Conservation (phyloP, 208 protist genomes). For the Leishmania gerbilli region DNA sequence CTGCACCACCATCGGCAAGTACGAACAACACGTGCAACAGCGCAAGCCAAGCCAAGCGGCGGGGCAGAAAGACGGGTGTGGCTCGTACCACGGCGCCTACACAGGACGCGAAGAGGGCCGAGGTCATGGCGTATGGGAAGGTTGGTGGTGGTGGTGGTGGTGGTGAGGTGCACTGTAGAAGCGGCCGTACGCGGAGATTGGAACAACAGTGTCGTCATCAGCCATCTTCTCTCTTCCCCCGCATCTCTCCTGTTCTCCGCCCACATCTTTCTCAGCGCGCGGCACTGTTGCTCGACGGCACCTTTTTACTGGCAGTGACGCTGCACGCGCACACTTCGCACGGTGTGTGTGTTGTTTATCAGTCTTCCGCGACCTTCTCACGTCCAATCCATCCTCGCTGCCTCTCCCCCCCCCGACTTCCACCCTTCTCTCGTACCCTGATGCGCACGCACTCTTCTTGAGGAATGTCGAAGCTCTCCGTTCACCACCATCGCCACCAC, state of each 20-base stretch:
- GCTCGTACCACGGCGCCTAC: too few relatives aligned
- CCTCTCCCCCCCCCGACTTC: background rate
- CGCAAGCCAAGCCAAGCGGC: too few relatives aligned
- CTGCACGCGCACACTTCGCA: background rate
- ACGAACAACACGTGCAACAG: too few relatives aligned
- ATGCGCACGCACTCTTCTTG: background rate
- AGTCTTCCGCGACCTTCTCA: background rate
- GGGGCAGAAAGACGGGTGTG: too few relatives aligned
- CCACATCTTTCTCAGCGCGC: background rate
- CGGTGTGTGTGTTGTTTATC: background rate
- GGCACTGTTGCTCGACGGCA: background rate
- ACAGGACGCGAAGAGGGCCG: too few relatives aligned
- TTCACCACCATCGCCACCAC: background rate
- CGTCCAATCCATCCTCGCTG: background rate
- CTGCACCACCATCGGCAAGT: too few relatives aligned
- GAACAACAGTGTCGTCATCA: background rate
- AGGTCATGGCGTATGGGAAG: background rate
- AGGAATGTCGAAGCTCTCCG: background rate
- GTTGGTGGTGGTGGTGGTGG: background rate
- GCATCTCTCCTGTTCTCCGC: background rate
- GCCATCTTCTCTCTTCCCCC: background rate
- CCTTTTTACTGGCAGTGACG: background rate
- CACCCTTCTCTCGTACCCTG: background rate
- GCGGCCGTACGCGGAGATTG: background rate
- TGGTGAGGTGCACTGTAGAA: background rate